A percentile compares a stretch with the other conserved stretches of the same genome.
phyloP scores from a whole-genome alignment of 495 filamentous ascomycete species.

The Penicillium macrosclerotiorum region DNA sequence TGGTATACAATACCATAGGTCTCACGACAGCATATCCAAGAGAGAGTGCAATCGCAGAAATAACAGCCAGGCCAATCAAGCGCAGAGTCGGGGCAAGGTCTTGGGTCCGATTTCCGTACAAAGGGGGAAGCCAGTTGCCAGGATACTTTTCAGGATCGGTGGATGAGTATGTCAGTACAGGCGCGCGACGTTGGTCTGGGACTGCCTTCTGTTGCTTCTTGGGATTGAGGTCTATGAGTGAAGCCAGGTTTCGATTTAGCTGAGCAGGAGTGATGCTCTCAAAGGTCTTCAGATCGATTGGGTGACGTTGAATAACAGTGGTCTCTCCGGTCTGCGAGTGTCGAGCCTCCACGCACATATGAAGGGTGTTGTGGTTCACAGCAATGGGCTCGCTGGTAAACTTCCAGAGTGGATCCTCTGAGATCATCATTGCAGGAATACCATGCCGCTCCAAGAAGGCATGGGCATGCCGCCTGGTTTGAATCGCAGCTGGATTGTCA shows the following conservation, averaged over 20 bases:
- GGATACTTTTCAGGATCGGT: constrained; percentile 30
- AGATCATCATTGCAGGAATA: constrained; percentile 66
- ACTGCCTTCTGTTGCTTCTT: constrained; percentile 28
- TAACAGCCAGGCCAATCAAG: constrained; percentile 39
- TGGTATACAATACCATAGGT: constrained; percentile 19
- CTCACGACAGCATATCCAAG: constrained; percentile 35
- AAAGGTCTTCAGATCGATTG: constrained; percentile 72
- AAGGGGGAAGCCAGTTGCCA: constrained; percentile 23
- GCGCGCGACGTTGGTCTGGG: constrained; percentile 11
- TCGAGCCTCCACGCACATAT: constrained; percentile 68
- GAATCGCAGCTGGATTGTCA: constrained; percentile 46
- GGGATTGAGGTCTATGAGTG: constrained; percentile 53
- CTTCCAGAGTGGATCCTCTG: constrained; percentile 56
- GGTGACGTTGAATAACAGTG: constrained; percentile 56
- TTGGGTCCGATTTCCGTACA: constrained; percentile 32
- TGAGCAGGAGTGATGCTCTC: constrained; percentile 69
- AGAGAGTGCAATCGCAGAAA: constrained; percentile 36
- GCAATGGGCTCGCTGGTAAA: constrained; percentile 40
- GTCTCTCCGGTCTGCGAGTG: constrained; percentile 48
- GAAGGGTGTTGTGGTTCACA: constrained; percentile 55
- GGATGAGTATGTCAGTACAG: constrained; percentile 11
- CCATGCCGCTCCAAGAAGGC: constrained; percentile 63
- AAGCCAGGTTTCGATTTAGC: constrained; percentile 72
- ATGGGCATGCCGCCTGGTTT: constrained; percentile 54
- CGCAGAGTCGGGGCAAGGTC: constrained; percentile 40